Evolutionary conservation across 257 asterid species (phyloP).

Genomic region (Przewalskia tangutica): DNA sequence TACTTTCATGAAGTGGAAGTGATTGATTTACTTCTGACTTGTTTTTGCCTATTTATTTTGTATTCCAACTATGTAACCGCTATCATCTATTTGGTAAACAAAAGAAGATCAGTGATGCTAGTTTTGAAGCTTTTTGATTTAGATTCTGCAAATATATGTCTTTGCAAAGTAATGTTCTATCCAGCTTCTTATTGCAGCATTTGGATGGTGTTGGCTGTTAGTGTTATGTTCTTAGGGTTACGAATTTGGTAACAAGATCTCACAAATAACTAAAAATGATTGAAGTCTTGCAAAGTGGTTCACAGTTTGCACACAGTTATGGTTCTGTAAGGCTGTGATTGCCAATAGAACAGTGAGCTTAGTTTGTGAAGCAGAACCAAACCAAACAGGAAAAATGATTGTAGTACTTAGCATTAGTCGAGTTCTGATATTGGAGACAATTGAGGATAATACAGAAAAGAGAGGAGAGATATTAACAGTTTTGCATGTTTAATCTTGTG

Average conservation of each 20-base stretch:
- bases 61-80: background rate
- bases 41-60: background rate
- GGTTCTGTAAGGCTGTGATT: background rate
- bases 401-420: background rate
- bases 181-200: background rate
- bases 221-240: background rate
- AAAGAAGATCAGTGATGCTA: background rate
- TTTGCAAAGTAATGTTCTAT: background rate
- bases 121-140: background rate
- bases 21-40: background rate
- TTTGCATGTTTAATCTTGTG: background rate
- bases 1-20: background rate
- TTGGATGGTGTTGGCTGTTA: slow-evolving; percentile 1
- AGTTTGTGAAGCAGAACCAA: background rate
- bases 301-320: background rate
- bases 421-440: background rate
- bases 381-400: background rate
- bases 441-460: background rate
- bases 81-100: background rate
- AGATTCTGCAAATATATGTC: background rate
- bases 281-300: background rate
- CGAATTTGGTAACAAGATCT: background rate
- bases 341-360: background rate
- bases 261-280: background rate
- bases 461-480: background rate